Conservation (phyloP, 2,329 filamentous ascomycete genomes). For the Dactylellina haptotyla region DNA sequence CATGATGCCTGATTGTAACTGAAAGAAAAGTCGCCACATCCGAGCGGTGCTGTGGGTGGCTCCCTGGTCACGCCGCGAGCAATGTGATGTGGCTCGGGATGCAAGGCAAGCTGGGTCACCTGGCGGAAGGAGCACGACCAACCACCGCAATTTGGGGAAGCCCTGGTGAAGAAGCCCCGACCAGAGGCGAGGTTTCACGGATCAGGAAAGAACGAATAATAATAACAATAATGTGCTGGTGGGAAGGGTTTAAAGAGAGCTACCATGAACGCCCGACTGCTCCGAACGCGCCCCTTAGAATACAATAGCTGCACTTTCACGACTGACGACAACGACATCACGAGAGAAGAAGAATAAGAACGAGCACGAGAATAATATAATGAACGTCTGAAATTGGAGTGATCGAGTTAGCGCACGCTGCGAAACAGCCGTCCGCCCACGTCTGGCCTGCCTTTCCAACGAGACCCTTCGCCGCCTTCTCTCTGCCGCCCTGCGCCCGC, state of each 20-base stretch:
- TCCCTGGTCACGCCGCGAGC: conserved; percentile 23
- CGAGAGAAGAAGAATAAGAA: too few relatives aligned
- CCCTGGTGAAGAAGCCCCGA: conserved; percentile 15
- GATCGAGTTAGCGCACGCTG: conserved; percentile 15
- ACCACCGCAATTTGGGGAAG: conserved; percentile 52
- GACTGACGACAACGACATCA: background rate
- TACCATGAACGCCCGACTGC: too few relatives aligned
- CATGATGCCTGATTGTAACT: background rate
- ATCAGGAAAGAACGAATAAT: conserved; percentile 37
- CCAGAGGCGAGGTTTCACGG: conserved; percentile 31
- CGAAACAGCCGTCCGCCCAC: background rate
- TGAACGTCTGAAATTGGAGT: too few relatives aligned
- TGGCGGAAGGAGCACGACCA: conserved; percentile 22
- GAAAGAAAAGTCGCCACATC: conserved; percentile 39
- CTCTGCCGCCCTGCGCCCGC: conserved; percentile 19
- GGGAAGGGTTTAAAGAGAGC: too few relatives aligned
- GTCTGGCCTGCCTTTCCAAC: background rate
- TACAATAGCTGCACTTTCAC: too few relatives aligned
- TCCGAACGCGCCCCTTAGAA: too few relatives aligned
- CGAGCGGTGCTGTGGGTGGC: conserved; percentile 15
- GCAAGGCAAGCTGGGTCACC: conserved; percentile 34
- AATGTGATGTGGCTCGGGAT: conserved; percentile 31
- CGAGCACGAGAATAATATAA: background rate
- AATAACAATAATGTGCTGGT: conserved; percentile 32
- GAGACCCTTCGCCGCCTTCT: too few relatives aligned